Percentiles rank a stretch among this genome's conserved stretches.
Evolutionary conservation across 768 basidiomycete genomes (phyloP).

Genomic region (Collybia sp.): DNA sequence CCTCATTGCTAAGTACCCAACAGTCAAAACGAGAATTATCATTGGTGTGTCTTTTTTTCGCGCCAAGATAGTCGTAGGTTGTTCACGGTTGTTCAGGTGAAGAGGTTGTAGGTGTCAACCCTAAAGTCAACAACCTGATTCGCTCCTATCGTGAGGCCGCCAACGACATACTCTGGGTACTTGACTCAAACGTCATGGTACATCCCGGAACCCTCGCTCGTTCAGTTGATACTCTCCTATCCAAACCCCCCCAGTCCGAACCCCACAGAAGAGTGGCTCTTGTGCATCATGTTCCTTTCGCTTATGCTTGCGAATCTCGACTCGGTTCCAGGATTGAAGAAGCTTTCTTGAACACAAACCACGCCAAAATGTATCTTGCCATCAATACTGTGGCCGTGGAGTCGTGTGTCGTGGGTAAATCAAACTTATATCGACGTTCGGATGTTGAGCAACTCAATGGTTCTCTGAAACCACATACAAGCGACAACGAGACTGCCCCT

Average conservation of each 20-base stretch:
- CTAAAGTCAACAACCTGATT: conserved; percentile 96
- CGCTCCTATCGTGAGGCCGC: conserved; percentile 75
- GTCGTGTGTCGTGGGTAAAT: conserved; percentile 97
- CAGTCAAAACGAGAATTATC: conserved; percentile 66
- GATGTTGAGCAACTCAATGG: conserved; percentile 78
- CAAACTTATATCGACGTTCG: conserved; percentile 87
- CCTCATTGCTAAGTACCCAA: conserved; percentile 73
- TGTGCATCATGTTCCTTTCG: conserved; percentile 95
- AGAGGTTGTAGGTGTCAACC: conserved; percentile 85
- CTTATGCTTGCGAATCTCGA: conserved; percentile 59
- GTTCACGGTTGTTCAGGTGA: conserved; percentile 47
- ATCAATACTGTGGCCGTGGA: conserved; percentile 87
- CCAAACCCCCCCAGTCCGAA: conserved; percentile 17
- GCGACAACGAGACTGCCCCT: conserved; percentile 12
- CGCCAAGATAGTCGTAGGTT: neutral
- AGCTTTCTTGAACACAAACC: conserved; percentile 94
- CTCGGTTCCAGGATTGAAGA: conserved; percentile 87
- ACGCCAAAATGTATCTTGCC: conserved; percentile 97
- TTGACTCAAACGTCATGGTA: conserved; percentile 91
- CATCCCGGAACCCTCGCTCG: conserved; percentile 76
- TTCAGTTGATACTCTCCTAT: conserved; percentile 70
- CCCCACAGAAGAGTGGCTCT: conserved; percentile 58
- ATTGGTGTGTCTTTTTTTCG: conserved; percentile 49
- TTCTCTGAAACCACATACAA: conserved; percentile 44
- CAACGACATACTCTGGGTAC: conserved; percentile 92